Evolutionary conservation across 1,284 basidiomycete genomes (phyloP).

Genomic region (Cutaneotrichosporon daszewskae): DNA sequence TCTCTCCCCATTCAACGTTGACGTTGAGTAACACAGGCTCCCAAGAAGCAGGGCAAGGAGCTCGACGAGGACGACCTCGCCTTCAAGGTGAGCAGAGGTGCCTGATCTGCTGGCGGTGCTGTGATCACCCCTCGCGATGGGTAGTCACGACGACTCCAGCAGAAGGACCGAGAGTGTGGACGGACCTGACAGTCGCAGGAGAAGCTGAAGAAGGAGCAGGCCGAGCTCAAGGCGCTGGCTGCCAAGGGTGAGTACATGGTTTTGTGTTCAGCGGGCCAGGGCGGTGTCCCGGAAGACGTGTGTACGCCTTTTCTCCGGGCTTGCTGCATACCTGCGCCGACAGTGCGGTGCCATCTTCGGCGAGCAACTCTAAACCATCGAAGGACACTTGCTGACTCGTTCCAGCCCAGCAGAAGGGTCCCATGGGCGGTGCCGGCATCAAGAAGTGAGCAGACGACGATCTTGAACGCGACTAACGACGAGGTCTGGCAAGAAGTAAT

Average conservation of each 20-base stretch:
- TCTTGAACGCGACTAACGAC: background rate
- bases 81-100: conserved; percentile 11
- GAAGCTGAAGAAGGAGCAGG: conserved; percentile 30
- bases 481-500: conserved; percentile 15
- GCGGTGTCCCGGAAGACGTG: too few relatives aligned
- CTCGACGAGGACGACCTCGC: conserved; percentile 38
- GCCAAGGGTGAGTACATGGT: conserved; percentile 37
- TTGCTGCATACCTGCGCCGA: background rate
- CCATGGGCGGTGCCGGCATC: conserved; percentile 36
- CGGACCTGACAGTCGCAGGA: conserved; percentile 5
- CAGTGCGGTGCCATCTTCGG: background rate
- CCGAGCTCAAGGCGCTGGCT: conserved; percentile 29
- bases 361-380: background rate
- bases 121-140: background rate
- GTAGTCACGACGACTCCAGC: background rate
- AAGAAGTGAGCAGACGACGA: conserved; percentile 34
- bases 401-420: conserved; percentile 17
- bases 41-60: conserved; percentile 21
- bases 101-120: background rate
- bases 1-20: background rate
- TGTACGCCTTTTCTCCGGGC: too few relatives aligned
- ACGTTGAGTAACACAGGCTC: conserved; percentile 2
- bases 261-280: too few relatives aligned
- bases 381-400: too few relatives aligned
- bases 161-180: background rate